Conservation (phyloP, 2,329 filamentous ascomycete species). For the Tricladium varicosporioides region DNA sequence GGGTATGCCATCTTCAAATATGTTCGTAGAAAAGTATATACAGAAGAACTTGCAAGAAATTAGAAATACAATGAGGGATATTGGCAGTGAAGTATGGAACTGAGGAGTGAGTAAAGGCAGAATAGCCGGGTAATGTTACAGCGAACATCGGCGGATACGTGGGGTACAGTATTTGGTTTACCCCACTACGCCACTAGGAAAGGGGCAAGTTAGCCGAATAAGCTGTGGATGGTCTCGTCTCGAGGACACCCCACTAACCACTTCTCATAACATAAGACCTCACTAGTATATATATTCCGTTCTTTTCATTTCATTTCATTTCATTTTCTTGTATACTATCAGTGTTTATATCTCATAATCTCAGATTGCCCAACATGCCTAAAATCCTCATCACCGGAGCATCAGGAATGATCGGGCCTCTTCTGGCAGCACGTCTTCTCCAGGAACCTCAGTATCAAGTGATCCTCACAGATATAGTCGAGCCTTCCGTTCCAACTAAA, state of each 20-base stretch:
- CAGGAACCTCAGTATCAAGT: conserved; percentile 44
- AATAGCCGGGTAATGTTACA: conserved; percentile 3
- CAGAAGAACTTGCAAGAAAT: not conserved
- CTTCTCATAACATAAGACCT: too few relatives aligned
- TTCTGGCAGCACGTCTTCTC: conserved; percentile 55
- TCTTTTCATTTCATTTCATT: too few relatives aligned
- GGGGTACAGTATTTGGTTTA: not conserved
- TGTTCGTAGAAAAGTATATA: not conserved
- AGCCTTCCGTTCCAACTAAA: conserved; percentile 48
- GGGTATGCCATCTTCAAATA: conserved; percentile 3
- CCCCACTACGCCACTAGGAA: not conserved
- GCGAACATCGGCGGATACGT: not conserved
- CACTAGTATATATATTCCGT: too few relatives aligned
- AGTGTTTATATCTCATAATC: too few relatives aligned
- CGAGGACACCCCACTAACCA: not conserved
- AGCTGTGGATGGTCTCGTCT: not conserved
- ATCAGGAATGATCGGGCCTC: conserved; percentile 63
- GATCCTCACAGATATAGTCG: conserved; percentile 55
- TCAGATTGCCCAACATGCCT: conserved; percentile 15
- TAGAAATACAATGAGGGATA: not conserved
- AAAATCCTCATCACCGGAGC: conserved; percentile 62
- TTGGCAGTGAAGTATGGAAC: not conserved
- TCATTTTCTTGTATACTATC: too few relatives aligned
- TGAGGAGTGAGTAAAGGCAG: conserved; percentile 2
- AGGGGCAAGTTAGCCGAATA: not conserved